Evolutionary conservation across 2,329 filamentous ascomycete species (phyloP).

Genomic region (Penicillium sp.): DNA sequence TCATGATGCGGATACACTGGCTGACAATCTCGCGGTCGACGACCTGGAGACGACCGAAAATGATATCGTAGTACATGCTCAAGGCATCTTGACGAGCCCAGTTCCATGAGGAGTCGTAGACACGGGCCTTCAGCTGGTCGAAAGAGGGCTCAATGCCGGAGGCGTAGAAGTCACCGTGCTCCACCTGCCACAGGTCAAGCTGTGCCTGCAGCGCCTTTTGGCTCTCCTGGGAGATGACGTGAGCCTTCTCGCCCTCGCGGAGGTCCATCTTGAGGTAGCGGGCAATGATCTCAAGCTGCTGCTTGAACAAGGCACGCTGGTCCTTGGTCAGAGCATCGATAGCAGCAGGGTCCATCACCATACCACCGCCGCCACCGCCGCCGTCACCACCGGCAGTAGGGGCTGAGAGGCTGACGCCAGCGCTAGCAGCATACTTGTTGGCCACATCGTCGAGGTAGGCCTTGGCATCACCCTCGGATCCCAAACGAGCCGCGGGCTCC

Average conservation of each 20-base stretch:
- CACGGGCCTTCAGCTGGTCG: conserved; percentile 86
- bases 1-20: conserved; percentile 99
- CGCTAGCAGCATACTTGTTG: conserved; percentile 83
- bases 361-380: conserved; percentile 71
- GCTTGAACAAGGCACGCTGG: conserved; percentile 93
- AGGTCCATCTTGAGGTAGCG: conserved; percentile 97
- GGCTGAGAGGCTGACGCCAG: conserved; percentile 80
- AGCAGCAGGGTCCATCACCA: conserved; percentile 99
- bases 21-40: conserved; percentile 98
- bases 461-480: conserved; percentile 88
- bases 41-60: conserved; percentile 89
- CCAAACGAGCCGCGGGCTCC: conserved; percentile 86
- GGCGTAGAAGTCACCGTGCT: conserved; percentile 96
- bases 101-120: conserved; percentile 99
- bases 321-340: conserved; percentile 97
- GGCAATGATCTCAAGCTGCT: conserved; percentile 92
- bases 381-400: conserved; percentile 70
- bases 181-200: conserved; percentile 89
- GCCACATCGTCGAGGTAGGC: conserved; percentile 83
- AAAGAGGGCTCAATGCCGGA: conserved; percentile 93
- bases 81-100: conserved; percentile 97
- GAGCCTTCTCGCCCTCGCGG: conserved; percentile 92
- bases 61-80: conserved; percentile 99
- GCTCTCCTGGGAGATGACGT: conserved; percentile 79
- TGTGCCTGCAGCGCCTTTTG: conserved; percentile 87